A percentile compares a stretch with the other conserved stretches of the same genome.
These are phyloP conservation scores for Brassica napus DNA, from an alignment of 345 rosid genomes.

Conservation along the genomic window DNA sequence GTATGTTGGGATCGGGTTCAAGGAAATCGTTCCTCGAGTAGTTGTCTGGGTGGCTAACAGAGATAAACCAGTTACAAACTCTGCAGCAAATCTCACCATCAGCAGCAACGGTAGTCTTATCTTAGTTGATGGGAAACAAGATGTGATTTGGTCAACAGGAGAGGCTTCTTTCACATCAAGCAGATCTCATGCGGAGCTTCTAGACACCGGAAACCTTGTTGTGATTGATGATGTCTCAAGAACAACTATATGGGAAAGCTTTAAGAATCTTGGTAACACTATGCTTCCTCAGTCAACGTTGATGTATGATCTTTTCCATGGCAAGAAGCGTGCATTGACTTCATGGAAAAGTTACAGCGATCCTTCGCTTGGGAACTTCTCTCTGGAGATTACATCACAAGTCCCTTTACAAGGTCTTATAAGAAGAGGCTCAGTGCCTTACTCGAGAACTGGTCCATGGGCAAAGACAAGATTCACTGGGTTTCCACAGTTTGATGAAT, in stretches of 20 bases:
- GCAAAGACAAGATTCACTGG: constrained; percentile 38
- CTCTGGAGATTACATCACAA: constrained; percentile 36
- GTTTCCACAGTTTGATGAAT: constrained; percentile 4
- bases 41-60: background rate
- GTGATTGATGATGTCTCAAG: constrained; percentile 32
- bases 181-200: constrained; percentile 30
- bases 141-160: constrained; percentile 32
- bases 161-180: constrained; percentile 3
- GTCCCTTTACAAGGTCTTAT: constrained; percentile 29
- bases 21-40: constrained; percentile 18
- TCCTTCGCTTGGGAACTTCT: constrained; percentile 31
- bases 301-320: constrained; percentile 25
- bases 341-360: constrained; percentile 33
- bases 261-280: constrained; percentile 36
- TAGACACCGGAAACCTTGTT: constrained; percentile 35
- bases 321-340: constrained; percentile 25
- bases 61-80: constrained; percentile 19
- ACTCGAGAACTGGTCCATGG: constrained; percentile 42
- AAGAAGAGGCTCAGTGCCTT: constrained; percentile 18
- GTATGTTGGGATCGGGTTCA: constrained; percentile 56
- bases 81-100: constrained; percentile 27
- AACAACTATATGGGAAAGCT: constrained; percentile 27
- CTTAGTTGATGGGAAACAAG: constrained; percentile 22
- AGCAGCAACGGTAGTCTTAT: constrained; percentile 30
- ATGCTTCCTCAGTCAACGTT: constrained; percentile 33